These are phyloP conservation scores for Clathrospora elynae DNA, from an alignment of 2,329 filamentous ascomycete species.

Conservation along the genomic window DNA sequence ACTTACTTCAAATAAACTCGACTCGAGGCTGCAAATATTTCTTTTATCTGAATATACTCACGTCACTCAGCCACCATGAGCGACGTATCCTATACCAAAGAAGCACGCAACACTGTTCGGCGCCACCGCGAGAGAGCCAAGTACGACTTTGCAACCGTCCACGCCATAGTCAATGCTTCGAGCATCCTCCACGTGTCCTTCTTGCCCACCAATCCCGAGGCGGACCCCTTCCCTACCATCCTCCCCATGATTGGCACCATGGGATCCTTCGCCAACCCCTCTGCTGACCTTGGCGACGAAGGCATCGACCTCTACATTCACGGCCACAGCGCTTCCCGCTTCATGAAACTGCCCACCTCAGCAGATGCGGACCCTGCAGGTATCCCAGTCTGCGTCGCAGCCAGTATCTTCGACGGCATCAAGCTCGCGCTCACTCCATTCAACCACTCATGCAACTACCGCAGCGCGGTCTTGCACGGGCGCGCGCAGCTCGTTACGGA, in stretches of 20 bases:
- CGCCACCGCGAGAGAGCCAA: too few species aligned
- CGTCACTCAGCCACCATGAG: too few species aligned
- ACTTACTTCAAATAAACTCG: too few species aligned
- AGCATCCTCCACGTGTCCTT: too few species aligned
- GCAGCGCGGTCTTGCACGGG: constrained; percentile 38
- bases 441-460: constrained; percentile 47
- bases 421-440: constrained; percentile 44
- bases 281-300: constrained; percentile 64
- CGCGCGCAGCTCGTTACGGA: constrained; percentile 34
- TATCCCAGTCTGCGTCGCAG: constrained; percentile 3
- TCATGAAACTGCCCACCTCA: constrained; percentile 57
- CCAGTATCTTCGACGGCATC: constrained; percentile 40
- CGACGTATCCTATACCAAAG: too few species aligned
- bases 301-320: constrained; percentile 42
- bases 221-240: constrained; percentile 63
- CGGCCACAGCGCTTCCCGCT: constrained; percentile 56
- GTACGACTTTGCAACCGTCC: too few species aligned
- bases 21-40: too few species aligned
- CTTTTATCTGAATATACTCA: too few species aligned
- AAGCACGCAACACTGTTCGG: too few species aligned
- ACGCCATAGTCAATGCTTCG: too few species aligned
- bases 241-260: constrained; percentile 51
- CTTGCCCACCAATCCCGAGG: too few species aligned
- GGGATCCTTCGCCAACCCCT: constrained; percentile 47
- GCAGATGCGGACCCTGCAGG: background rate